Evolutionary conservation across 2,329 filamentous ascomycete genomes (phyloP), one percentile per base, ranked within the genome.

Genomic region (Paramyrothecium roridum): DNA sequence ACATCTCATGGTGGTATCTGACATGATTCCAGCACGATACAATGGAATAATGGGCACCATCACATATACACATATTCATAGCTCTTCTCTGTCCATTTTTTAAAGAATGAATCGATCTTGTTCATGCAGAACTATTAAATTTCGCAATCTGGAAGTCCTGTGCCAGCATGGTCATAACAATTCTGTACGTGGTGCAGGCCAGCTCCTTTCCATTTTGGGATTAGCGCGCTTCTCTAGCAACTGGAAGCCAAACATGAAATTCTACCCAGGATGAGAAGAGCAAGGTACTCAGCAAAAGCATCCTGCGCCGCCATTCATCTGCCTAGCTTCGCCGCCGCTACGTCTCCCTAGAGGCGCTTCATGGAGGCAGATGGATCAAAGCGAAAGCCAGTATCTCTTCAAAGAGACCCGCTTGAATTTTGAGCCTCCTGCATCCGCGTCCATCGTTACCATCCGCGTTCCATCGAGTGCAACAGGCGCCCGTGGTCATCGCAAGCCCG

Each of bases 401-500:
- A 93, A 92, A 78, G 91, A 96, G 81, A 91, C 89, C 71, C 87
- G 90, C 71, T 79, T 96, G 73, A 91, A 90, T 73, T 82, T 95
- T 65, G 90, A 95, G 74, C 85, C 87, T 61, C 81, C 85, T 58
- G 88, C 84, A 64, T 79, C 82, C 61, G 84, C 83, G 65, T 89
- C 87, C 57, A 82, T 87, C 65, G 83, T 92, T 69, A 84, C 86
- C 65, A 85, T 93, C 67, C 80, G 84, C 66, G 82, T 91, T 62
- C 83, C 86, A 61, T 79, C 80, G 45, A 77, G 76, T 61, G 78
- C 71, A 65, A 76, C 69, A 68, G 74, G 75, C 70, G 74, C 69
- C 67, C 73, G 68, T 67, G 67, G 61, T 63, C 73, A 72, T 67
- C 77, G 69, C 70, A 80, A 71, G 62, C 57, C 59, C 48, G 55